These are phyloP conservation scores for Leucocoprinus leucothites DNA, from an alignment of 768 basidiomycete species.

Conservation along the genomic window DNA sequence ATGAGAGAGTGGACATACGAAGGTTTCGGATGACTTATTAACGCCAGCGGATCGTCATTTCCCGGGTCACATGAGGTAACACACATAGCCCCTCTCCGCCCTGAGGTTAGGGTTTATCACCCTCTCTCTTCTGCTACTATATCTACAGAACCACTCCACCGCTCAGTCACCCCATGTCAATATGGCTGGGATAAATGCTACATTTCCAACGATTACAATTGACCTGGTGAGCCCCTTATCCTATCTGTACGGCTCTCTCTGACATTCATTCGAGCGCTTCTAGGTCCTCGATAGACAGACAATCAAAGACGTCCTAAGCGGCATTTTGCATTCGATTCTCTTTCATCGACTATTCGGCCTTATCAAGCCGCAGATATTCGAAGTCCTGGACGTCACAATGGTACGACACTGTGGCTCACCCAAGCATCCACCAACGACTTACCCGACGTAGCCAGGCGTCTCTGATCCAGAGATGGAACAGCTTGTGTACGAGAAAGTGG, in stretches of 20 bases:
- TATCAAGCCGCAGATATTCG: slow-evolving; percentile 71
- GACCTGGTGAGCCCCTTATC: slow-evolving; percentile 35
- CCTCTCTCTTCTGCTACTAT: background rate
- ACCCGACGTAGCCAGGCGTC: slow-evolving; percentile 63
- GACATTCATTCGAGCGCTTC: slow-evolving; percentile 10
- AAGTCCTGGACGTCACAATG: slow-evolving; percentile 84
- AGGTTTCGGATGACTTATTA: slow-evolving; percentile 1
- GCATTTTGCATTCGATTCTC: slow-evolving; percentile 75
- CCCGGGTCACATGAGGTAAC: background rate
- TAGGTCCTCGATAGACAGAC: slow-evolving; percentile 73
- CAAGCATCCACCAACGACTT: background rate
- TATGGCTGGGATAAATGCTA: too few species aligned
- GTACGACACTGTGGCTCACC: slow-evolving; percentile 28
- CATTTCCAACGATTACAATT: slow-evolving; percentile 45
- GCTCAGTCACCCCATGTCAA: slow-evolving; percentile 6
- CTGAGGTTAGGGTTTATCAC: slow-evolving; percentile 14
- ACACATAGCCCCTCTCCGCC: too few species aligned
- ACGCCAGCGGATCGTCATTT: background rate
- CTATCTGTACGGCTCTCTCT: background rate
- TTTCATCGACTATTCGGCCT: slow-evolving; percentile 84
- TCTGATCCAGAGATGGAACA: slow-evolving; percentile 69
- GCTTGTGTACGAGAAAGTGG: slow-evolving; percentile 73
- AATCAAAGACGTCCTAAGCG: slow-evolving; percentile 71
- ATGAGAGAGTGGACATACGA: slow-evolving; percentile 15
- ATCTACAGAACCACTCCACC: too few species aligned